Conservation (phyloP, 331 rosid genomes). For the Spiraea crenata region DNA sequence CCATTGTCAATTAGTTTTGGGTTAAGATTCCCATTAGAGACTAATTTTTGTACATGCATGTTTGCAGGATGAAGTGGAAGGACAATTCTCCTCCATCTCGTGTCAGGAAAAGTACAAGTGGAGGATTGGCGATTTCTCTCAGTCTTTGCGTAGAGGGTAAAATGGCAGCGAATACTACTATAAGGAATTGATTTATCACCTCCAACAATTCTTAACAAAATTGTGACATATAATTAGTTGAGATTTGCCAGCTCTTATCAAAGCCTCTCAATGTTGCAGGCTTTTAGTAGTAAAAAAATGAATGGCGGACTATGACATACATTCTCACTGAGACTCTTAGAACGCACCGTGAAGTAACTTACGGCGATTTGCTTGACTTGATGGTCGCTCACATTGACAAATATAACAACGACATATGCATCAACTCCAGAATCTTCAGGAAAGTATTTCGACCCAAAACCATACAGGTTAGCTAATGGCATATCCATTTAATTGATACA, state of each 20-base stretch:
- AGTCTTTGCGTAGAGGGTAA: conserved; percentile 74
- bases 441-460: conserved; percentile 16
- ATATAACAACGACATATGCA: conserved; percentile 9
- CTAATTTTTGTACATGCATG: not conserved
- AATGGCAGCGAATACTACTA: conserved; percentile 66
- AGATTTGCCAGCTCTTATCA: too few relatives aligned
- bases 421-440: not conserved
- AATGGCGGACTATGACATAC: conserved; percentile 73
- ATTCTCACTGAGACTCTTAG: conserved; percentile 34
- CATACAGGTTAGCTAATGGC: conserved; percentile 21
- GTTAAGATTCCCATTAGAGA: too few relatives aligned
- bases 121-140: conserved; percentile 69
- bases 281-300: conserved; percentile 46
- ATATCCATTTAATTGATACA: too few relatives aligned
- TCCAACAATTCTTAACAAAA: too few relatives aligned
- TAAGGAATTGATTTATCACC: conserved; percentile 19
- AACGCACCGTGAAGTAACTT: conserved; percentile 37
- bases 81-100: conserved; percentile 62
- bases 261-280: conserved; percentile 26
- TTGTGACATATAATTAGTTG: too few relatives aligned
- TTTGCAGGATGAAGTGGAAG: conserved; percentile 43
- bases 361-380: conserved; percentile 35
- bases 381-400: conserved; percentile 27
- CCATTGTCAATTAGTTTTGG: too few relatives aligned
- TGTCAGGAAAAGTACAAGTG: conserved; percentile 51